Base-by-base conservation (phyloP, 2,329 filamentous ascomycete genomes). In the Aureobasidium melanogenum region DNA sequence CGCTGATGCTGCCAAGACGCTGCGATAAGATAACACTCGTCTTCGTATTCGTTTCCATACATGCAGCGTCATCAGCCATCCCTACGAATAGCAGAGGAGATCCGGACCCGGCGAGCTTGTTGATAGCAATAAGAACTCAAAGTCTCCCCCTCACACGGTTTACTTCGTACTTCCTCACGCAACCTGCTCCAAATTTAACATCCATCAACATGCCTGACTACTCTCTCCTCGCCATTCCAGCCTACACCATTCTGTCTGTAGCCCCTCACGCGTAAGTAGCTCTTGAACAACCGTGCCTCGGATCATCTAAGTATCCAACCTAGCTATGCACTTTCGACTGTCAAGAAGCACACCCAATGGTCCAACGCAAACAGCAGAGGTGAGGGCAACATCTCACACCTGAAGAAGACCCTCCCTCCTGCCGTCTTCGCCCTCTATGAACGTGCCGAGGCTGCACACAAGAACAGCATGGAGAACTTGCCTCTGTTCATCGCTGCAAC, bases 381-480 rank as follows among this genome's bases (percentile, higher is more conserved):
- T 32, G 67, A 72, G 32, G 67, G 64, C 17, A 70, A 70, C 63
- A 48, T 73, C 38, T 72, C 72, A 28, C 67, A 66, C 6, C 66
- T 80, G 55, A 72, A 73, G 62, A 71, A 75, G 51, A 67, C 68
- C 5, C 69, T 78, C 2, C 66, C 72, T 10, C 64, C 72, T 0
- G 69, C 72, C 15, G 69, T 67, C 5, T 78, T 73, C 63, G 74
- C 71, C 14, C 70, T 68, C 8, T 80, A 73, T 57, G 77, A 80
- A 68, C 76, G 78, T 43, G 71, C 74, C 24, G 73, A 77, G 62
- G 71, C 75, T 5, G 79, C 76, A 36, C 76, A 79, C 63, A 69
- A 73, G 30, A 80, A 80, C 65, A 72, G 73, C 30, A 70, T 79
- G 63, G 77, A 81, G 69, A 78, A 75, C 57, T 68, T 80, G 59